Evolutionary conservation across 768 basidiomycete species (phyloP), one percentile per base, ranked within the genome.

Genomic region (Cubamyces lactineus): DNA sequence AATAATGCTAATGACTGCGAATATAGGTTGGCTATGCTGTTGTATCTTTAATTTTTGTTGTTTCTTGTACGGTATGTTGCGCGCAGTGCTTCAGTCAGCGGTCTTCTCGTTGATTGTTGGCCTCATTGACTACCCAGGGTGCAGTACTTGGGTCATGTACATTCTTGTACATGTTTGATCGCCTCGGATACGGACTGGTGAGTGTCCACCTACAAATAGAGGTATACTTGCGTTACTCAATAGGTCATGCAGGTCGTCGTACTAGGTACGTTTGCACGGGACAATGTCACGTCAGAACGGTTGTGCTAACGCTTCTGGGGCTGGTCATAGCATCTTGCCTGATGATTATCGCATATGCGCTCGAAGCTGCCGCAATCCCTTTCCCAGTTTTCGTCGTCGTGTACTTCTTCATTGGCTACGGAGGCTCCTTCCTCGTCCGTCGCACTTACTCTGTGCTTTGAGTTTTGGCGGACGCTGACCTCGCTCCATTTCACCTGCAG

Each of bases 381-480:
- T 91, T 89, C 71, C 84, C 86, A 7, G 77, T 80, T 0, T 86
- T 89, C 67, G 81, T 84, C 15, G 67, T 84, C 41, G 77, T 73
- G 2, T 82, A 77, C 62, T 68, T 71, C 15, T 64, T 86, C 41
- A 76, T 75, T 4, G 86, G 86, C 6, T 75, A 82, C 23, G 85
- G 85, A 1, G 64, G 77, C 13, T 48, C 73, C 12, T 52, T 54
- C 24, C 48, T 64, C 19, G 62, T 64, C 16, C 6, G 57, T 58
- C n/a, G 19, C 3, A 13, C 21, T 5, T 9, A 9, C 2, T 43
- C 40, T 1, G 7, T 53, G 30, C 34, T 34, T n/a, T 43, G 8
- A 28, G 1, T 5, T 0, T 1, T 4, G 38, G 34, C 3, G 2
- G 16, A 13, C 1, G 16, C 2, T 30, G 17, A 46, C 8, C 1